A percentile compares a stretch with the other conserved stretches of the same genome.
Evolutionary conservation across 345 rosid genomes (phyloP).

Genomic region (Gossypium herbaceum): DNA sequence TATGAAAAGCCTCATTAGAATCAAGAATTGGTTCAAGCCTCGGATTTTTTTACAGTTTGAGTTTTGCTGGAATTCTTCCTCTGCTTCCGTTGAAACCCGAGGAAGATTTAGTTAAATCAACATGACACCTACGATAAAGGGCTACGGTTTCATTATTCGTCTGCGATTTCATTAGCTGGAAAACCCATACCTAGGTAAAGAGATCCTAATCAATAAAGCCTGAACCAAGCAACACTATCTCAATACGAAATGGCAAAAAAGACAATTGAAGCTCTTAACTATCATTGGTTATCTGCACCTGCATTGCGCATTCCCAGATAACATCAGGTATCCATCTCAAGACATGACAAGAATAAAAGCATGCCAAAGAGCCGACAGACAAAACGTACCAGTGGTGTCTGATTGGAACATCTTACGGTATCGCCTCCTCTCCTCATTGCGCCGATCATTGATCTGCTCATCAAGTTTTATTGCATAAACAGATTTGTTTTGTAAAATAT

Average conservation of each 20-base stretch:
- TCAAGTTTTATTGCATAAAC: slow-evolving; percentile 12
- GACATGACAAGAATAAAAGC: background rate
- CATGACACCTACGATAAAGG: background rate
- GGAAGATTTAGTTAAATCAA: background rate
- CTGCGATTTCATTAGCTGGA: background rate
- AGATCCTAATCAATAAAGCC: slow-evolving; percentile 15
- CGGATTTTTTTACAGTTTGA: slow-evolving; percentile 34
- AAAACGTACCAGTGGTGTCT: slow-evolving; percentile 13
- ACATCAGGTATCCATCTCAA: background rate
- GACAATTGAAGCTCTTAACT: background rate
- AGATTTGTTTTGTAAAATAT: background rate
- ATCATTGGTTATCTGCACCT: background rate
- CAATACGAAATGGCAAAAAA: background rate
- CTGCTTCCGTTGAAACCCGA: slow-evolving; percentile 25
- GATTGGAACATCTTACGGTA: slow-evolving; percentile 72
- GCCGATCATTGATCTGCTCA: slow-evolving; percentile 62
- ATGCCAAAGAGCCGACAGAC: background rate
- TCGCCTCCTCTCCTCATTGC: slow-evolving; percentile 59
- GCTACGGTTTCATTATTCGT: background rate
- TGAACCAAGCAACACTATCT: background rate
- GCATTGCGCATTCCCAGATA: background rate
- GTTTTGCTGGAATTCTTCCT: slow-evolving; percentile 10
- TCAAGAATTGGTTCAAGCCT: slow-evolving; percentile 25
- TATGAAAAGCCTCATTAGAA: background rate
- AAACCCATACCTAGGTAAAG: slow-evolving; percentile 23